These are phyloP conservation scores for Metarhizium guizhouense DNA, from an alignment of 2,329 filamentous ascomycete genomes.

Conservation along the genomic window DNA sequence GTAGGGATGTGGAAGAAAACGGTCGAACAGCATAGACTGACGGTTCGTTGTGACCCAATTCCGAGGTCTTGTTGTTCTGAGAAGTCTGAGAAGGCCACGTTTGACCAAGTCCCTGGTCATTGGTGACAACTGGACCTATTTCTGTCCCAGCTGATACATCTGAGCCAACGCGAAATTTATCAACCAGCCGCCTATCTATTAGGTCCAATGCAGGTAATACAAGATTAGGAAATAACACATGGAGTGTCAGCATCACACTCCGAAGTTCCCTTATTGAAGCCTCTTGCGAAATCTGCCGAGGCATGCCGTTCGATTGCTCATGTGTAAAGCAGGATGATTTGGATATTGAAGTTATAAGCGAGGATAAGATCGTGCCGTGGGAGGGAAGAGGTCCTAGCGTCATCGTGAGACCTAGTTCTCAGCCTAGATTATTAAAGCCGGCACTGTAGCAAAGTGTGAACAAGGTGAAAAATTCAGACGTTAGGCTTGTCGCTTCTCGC, in stretches of 20 bases:
- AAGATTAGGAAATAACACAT: constrained; percentile 74
- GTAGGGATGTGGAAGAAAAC: constrained; percentile 27
- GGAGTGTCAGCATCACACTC: constrained; percentile 64
- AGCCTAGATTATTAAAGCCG: background rate
- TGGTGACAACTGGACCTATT: background rate
- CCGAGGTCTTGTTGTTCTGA: background rate
- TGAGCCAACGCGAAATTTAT: background rate
- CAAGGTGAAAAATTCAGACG: background rate
- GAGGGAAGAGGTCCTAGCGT: background rate
- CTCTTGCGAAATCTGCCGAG: background rate
- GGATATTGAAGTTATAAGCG: constrained; percentile 1
- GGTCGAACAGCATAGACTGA: constrained; percentile 58
- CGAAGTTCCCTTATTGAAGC: constrained; percentile 22
- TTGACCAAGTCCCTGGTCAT: background rate
- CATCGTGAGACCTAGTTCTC: background rate
- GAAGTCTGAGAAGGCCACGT: background rate
- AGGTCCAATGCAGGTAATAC: constrained; percentile 81
- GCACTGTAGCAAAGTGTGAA: background rate
- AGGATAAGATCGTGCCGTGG: background rate
- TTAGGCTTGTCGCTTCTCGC: background rate
- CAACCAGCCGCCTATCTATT: constrained; percentile 66
- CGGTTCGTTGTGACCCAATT: background rate
- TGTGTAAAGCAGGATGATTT: background rate
- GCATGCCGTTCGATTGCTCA: background rate
- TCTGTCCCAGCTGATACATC: background rate